A percentile compares a stretch with the other conserved stretches of the same genome.
Evolutionary conservation across 306 rosid genomes (phyloP).

Genomic region (Potentilla sterilis): DNA sequence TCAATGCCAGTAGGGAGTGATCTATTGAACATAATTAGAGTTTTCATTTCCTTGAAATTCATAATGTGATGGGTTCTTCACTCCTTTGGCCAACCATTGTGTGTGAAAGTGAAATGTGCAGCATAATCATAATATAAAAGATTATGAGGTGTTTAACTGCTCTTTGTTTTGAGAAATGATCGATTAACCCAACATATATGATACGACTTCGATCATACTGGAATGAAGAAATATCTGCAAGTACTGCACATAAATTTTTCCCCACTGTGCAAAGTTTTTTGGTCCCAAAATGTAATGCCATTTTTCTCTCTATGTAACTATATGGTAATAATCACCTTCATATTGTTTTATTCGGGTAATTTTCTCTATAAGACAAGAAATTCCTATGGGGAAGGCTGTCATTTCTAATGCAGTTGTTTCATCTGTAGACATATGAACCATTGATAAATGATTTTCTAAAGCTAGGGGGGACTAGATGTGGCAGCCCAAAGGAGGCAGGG

Average conservation of each 20-base stretch:
- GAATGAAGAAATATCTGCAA: neutral
- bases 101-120: neutral
- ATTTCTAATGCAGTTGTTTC: constrained; percentile 22
- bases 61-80: neutral
- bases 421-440: constrained; percentile 49
- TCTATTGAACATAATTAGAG: neutral
- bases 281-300: neutral
- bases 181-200: neutral
- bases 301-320: neutral
- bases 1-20: neutral
- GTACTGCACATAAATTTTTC: neutral
- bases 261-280: neutral
- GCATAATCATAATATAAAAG: neutral
- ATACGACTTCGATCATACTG: neutral
- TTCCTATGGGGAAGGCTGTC: neutral
- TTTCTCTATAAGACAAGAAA: neutral
- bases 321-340: neutral
- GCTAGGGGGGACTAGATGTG: constrained; percentile 70
- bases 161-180: neutral
- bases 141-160: neutral
- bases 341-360: neutral
- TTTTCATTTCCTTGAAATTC: neutral
- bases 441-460: constrained; percentile 43
- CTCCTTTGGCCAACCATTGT: neutral
- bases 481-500: constrained; percentile 62